phyloP scores from a whole-genome alignment of 352 stramenopile genomes.

The Blastocystis sp. region DNA sequence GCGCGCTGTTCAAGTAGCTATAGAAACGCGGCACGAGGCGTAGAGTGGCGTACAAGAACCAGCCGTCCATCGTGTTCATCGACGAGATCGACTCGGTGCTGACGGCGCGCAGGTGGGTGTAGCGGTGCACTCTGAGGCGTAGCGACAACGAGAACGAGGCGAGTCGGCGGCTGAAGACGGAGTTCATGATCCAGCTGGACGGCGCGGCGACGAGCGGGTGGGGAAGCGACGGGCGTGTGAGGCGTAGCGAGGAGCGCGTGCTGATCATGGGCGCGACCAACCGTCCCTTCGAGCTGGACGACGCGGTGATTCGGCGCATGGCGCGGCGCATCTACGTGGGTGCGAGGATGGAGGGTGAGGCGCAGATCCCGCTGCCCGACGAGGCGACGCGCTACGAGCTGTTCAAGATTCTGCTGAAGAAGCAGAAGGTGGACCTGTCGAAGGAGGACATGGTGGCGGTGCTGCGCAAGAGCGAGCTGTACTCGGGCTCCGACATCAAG shows the following conservation, averaged over 20 bases:
- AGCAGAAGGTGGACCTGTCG: constrained; percentile 36
- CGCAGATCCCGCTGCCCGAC: constrained; percentile 62
- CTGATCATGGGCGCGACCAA: constrained; percentile 76
- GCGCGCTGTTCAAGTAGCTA: constrained; percentile 81
- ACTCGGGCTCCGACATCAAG: constrained; percentile 67
- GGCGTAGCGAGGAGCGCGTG: constrained; percentile 76
- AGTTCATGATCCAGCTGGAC: constrained; percentile 85
- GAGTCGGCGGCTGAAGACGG: constrained; percentile 83
- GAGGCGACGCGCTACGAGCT: constrained; percentile 48
- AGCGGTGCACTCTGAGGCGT: too few relatives aligned
- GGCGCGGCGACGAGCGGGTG: constrained; percentile 78
- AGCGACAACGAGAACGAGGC: constrained; percentile 79
- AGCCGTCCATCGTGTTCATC: constrained; percentile 82
- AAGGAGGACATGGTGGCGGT: constrained; percentile 52
- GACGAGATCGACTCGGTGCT: constrained; percentile 84
- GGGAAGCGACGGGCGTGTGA: neutral
- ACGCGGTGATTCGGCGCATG: constrained; percentile 81
- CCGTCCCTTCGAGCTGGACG: constrained; percentile 79
- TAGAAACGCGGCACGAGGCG: constrained; percentile 75
- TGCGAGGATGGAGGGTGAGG: constrained; percentile 55
- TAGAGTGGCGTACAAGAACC: constrained; percentile 66
- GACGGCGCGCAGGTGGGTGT: constrained; percentile 70
- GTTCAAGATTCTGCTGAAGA: constrained; percentile 66
- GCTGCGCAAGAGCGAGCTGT: constrained; percentile 17
- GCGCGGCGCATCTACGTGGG: constrained; percentile 84